Percentiles rank a stretch among this genome's conserved stretches.
Conservation (phyloP, 371 early-diverging fungal species). For the Mucor plumbeus region DNA sequence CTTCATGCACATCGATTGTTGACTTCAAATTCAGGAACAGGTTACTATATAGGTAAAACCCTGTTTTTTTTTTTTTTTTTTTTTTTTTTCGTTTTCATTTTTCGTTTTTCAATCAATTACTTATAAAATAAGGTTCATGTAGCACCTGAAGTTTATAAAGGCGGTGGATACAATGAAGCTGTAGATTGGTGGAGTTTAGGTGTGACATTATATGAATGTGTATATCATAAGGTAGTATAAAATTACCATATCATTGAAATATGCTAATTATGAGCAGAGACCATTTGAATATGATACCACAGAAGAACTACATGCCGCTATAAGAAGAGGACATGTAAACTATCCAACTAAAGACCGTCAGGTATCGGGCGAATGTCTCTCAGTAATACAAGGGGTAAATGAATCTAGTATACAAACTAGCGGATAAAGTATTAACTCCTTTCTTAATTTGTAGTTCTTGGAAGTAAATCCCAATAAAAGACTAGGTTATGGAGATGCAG, state of each 20-base stretch:
- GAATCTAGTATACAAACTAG: background rate
- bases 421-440: background rate
- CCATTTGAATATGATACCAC: slow-evolving; percentile 65
- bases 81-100: no score
- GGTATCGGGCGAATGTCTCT: slow-evolving; percentile 63
- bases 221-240: slow-evolving; percentile 56
- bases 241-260: background rate
- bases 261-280: slow-evolving; percentile 35
- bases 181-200: slow-evolving; percentile 97
- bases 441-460: slow-evolving; percentile 38
- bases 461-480: slow-evolving; percentile 54
- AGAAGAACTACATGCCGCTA: slow-evolving; percentile 60
- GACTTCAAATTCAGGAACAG: slow-evolving; percentile 80
- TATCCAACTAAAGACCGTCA: slow-evolving; percentile 60
- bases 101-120: background rate
- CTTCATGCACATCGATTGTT: slow-evolving; percentile 59
- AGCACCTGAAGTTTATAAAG: slow-evolving; percentile 84
- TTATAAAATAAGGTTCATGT: background rate
- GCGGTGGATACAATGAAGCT: slow-evolving; percentile 72
- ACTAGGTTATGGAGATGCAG: slow-evolving; percentile 56
- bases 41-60: slow-evolving; percentile 75
- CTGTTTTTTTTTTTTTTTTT: no score
- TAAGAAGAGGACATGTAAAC: slow-evolving; percentile 59
- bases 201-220: slow-evolving; percentile 76
- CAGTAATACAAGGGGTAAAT: slow-evolving; percentile 66